Percentiles rank a stretch among this genome's conserved stretches.
Conservation (phyloP, 345 rosid genomes). For the Eucalyptus tenuipes region DNA sequence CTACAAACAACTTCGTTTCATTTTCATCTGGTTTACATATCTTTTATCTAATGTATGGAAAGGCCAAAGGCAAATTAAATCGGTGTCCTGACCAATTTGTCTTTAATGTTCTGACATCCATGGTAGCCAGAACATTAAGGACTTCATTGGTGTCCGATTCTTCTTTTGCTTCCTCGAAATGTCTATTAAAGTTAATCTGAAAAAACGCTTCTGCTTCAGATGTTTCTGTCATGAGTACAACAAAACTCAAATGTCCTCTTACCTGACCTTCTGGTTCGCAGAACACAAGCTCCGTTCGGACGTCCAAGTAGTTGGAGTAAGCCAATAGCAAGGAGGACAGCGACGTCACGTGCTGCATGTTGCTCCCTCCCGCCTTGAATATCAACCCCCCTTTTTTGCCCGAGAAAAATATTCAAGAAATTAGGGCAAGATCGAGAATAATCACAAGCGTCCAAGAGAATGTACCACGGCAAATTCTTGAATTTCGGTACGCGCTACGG, state of each 20-base stretch:
- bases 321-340: conserved; percentile 74
- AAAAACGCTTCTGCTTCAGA: neutral
- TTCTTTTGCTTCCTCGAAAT: neutral
- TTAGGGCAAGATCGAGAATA: neutral
- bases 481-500: neutral
- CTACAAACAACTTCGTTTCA: neutral
- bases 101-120: no score
- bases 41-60: neutral
- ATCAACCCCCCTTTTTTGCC: conserved; percentile 55
- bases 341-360: conserved; percentile 96
- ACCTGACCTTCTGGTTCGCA: neutral
- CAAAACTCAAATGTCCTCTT: neutral
- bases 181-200: neutral
- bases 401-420: neutral
- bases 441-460: neutral
- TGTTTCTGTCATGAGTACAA: neutral
- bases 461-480: neutral
- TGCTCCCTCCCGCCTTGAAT: conserved; percentile 85
- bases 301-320: conserved; percentile 61
- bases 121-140: no score
- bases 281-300: neutral
- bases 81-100: neutral
- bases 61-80: neutral
- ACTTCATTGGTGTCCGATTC: neutral
- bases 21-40: neutral